Base-by-base conservation (phyloP, 306 rosid genomes). In the Trifolium dubium region DNA sequence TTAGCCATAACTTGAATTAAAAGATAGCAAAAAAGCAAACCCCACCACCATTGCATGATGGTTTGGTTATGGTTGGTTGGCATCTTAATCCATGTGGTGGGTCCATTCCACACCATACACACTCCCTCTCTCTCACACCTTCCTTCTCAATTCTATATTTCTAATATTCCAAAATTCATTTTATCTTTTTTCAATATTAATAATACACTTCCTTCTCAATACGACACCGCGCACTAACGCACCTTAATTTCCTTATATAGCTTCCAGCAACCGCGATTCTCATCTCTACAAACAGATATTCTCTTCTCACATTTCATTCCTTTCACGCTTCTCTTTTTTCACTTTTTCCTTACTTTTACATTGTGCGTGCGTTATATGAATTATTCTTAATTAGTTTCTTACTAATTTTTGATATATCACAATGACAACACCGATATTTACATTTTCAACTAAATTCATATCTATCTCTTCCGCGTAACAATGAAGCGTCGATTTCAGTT, bases 171-270 rank as follows among this genome's bases (percentile, higher is more conserved):
- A n/a, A n/a, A 32, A 10, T 23, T 3, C 28, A 40, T 40, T 37
- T 18, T 17, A 35, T 40, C 46, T 15, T 51, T 3, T 28, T 11
- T 39, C 17, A 58, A 1, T 23, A 4, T 29, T 54, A 15, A 49
- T 28, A 30, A 1, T 34, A 50, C 39, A 11, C n/a, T 18, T 64
- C 19, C 63, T 40, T 46, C 70, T 46, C 71, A 35, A 75, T 75
- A 66, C 69, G 83, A 75, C 83, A 74, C 54, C 35, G 76, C 68
- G 10, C 76, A 47, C 79, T 3, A 28, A 23, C 23, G 14, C 83
- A 74, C 65, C 30, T 60, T n/a, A 51, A 65, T 37, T 77, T 35
- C 65, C n/a, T 13, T 9, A 10, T n/a, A 49, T 14, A 12, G 41
- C 29, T 47, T 68, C 29, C 19, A 30, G 3, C 31, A 69, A 29